Conservation (phyloP, 441 rosid genomes). For the Arabidopsis hybrid region DNA sequence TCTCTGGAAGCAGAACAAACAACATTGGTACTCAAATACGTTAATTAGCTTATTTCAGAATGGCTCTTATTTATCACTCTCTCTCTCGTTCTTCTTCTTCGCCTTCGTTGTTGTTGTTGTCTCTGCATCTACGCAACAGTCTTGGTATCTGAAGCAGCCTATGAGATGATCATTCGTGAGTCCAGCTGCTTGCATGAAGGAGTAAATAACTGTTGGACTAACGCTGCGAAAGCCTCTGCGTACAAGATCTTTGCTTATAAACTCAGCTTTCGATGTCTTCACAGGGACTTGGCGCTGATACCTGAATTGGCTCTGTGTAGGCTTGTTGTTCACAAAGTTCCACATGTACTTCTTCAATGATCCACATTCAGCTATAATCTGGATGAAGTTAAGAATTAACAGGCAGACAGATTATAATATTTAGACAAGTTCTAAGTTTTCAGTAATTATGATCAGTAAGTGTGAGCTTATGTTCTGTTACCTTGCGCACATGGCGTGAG, state of each 20-base stretch:
- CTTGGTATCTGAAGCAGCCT: constrained; percentile 87
- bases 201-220: constrained; percentile 86
- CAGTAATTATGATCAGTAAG: constrained; percentile 10
- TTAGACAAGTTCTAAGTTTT: background rate
- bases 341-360: constrained; percentile 90
- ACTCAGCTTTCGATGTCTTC: constrained; percentile 88
- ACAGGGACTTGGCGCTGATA: constrained; percentile 87
- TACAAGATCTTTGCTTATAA: constrained; percentile 91
- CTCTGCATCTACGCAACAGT: constrained; percentile 62
- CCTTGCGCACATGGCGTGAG: constrained; percentile 87
- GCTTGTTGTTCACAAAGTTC: constrained; percentile 86
- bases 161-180: constrained; percentile 86
- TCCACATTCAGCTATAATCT: constrained; percentile 84
- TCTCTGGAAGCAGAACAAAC: constrained; percentile 11
- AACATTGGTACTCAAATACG: constrained; percentile 30
- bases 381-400: constrained; percentile 48
- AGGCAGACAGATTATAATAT: background rate
- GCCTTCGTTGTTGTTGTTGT: constrained; percentile 14
- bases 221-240: constrained; percentile 89
- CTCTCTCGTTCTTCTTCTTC: constrained; percentile 41
- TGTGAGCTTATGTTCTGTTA: constrained; percentile 34
- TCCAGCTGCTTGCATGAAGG: constrained; percentile 93
- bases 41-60: constrained; percentile 26
- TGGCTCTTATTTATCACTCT: constrained; percentile 21
- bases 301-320: constrained; percentile 72